Percentiles rank a stretch among this genome's conserved stretches.
Evolutionary conservation across 345 rosid species (phyloP).

Genomic region (Syzygium aromaticum): DNA sequence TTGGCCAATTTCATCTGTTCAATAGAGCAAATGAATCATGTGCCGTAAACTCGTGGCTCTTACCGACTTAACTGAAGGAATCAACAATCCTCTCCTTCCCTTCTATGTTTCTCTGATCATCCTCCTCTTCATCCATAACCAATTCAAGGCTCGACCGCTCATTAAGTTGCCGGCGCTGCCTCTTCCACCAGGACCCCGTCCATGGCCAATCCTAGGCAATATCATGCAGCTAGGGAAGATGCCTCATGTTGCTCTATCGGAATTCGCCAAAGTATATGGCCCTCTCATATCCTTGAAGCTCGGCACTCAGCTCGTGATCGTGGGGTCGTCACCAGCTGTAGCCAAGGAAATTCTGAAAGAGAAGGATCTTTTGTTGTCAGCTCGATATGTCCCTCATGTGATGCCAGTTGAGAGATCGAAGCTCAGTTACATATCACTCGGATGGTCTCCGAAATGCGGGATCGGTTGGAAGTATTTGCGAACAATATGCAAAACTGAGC

Average conservation of each 20-base stretch:
- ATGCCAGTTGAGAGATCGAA: conserved; percentile 17
- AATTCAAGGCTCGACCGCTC: not conserved
- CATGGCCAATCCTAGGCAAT: conserved; percentile 28
- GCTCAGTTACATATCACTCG: conserved; percentile 16
- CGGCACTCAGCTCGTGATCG: conserved; percentile 21
- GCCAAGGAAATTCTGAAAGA: conserved; percentile 25
- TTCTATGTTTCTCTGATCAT: conserved; percentile 6
- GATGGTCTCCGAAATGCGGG: conserved; percentile 22
- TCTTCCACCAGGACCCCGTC: conserved; percentile 25
- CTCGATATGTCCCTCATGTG: conserved; percentile 23
- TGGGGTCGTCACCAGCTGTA: conserved; percentile 19
- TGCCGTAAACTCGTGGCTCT: not conserved
- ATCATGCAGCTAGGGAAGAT: conserved; percentile 18
- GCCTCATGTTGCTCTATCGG: conserved; percentile 14
- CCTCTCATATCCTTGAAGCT: conserved; percentile 20
- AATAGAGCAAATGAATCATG: not conserved
- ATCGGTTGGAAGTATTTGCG: conserved; percentile 17
- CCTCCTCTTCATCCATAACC: conserved; percentile 7
- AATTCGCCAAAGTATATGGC: conserved; percentile 13
- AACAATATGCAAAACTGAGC: conserved; percentile 13
- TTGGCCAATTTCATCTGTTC: not conserved
- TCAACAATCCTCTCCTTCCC: conserved; percentile 5
- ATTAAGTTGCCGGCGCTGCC: not conserved
- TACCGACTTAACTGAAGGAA: not conserved
- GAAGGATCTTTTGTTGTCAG: conserved; percentile 18